Conservation (phyloP, 2,329 filamentous ascomycete species). For the Fusarium vanettenii region DNA sequence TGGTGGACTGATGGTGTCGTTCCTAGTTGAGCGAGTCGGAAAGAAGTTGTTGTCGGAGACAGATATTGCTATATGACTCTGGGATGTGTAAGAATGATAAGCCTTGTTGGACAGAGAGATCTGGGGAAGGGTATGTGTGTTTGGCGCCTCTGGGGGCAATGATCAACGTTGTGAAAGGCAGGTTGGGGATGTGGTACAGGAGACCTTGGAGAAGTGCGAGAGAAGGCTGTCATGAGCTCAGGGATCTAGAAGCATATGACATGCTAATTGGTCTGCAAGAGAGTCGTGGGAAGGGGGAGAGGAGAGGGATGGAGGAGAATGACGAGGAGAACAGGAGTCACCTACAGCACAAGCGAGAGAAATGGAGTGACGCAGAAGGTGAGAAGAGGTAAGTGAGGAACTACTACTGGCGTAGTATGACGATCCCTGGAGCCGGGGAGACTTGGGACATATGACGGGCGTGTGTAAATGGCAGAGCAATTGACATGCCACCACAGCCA, state of each 20-base stretch:
- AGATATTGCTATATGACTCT: neutral
- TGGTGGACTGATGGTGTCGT: conserved; percentile 15
- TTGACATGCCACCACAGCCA: conserved; percentile 32
- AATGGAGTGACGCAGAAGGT: conserved; percentile 16
- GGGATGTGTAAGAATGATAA: neutral
- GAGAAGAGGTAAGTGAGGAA: conserved; percentile 4
- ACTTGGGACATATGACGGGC: conserved; percentile 22
- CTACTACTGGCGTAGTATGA: conserved; percentile 16
- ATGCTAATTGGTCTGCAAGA: conserved; percentile 12
- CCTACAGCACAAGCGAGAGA: conserved; percentile 35
- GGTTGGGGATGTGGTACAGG: neutral
- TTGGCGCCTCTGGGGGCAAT: neutral
- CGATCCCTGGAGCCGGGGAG: conserved; percentile 12
- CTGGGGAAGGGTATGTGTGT: neutral
- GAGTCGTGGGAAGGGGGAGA: neutral
- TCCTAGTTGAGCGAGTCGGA: neutral
- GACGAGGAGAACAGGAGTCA: conserved; percentile 24
- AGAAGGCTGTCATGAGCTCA: conserved; percentile 9
- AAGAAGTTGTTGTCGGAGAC: neutral
- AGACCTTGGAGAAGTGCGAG: neutral
- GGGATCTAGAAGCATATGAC: conserved; percentile 5
- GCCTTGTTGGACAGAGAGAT: neutral
- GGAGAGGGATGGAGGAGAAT: conserved; percentile 5
- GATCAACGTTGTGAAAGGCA: conserved; percentile 3
- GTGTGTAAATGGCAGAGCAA: conserved; percentile 22